Conservation (phyloP, 2,329 filamentous ascomycete genomes). For the Clarireedia homoeocarpa region DNA sequence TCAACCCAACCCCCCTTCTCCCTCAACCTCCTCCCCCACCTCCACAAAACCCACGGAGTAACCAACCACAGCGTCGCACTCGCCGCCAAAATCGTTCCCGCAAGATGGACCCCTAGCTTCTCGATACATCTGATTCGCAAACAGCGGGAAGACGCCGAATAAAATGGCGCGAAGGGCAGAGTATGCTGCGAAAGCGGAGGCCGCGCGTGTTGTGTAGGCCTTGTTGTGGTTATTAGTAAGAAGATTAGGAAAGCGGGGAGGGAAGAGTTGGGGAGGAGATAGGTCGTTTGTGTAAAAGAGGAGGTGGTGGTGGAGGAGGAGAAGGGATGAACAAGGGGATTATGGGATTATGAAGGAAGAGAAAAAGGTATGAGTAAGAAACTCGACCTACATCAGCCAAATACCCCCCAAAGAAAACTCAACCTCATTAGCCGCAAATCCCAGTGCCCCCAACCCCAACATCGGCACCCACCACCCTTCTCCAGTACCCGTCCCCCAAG, state of each 20-base stretch:
- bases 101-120: slow-evolving; percentile 33
- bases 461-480: slow-evolving; percentile 35
- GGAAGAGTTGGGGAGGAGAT: background rate
- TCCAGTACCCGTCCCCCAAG: slow-evolving; percentile 39
- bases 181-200: slow-evolving; percentile 37
- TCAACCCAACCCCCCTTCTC: too few relatives aligned
- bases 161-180: slow-evolving; percentile 33
- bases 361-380: too few relatives aligned
- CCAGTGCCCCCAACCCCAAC: slow-evolving; percentile 35
- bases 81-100: slow-evolving; percentile 33
- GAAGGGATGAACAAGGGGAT: too few relatives aligned
- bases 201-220: slow-evolving; percentile 36
- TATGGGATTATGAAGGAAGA: too few relatives aligned
- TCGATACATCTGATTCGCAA: slow-evolving; percentile 34
- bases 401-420: slow-evolving; percentile 35
- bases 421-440: slow-evolving; percentile 41
- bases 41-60: slow-evolving; percentile 32
- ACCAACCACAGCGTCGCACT: slow-evolving; percentile 36
- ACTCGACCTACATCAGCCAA: slow-evolving; percentile 30
- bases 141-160: slow-evolving; percentile 34
- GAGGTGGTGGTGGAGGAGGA: too few relatives aligned
- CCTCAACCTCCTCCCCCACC: slow-evolving; percentile 32
- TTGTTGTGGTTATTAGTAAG: background rate
- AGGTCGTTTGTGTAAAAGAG: too few relatives aligned
- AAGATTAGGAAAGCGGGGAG: background rate